A percentile compares a stretch with the other conserved stretches of the same genome.
Conservation (phyloP, 306 rosid species). For the Vachellia pachyceras region DNA sequence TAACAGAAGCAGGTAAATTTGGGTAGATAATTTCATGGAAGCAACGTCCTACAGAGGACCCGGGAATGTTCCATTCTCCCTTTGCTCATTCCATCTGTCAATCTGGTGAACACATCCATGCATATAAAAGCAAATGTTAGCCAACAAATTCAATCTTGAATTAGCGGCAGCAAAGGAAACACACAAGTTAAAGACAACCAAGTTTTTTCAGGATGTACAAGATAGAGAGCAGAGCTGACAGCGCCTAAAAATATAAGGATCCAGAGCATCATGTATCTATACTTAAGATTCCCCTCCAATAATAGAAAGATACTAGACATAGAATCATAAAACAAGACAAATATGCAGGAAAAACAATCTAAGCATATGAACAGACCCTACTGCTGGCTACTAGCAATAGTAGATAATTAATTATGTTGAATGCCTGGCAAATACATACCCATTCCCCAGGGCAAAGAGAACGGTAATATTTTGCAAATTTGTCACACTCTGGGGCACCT, state of each 20-base stretch:
- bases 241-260: neutral
- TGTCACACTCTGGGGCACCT: conserved; percentile 77
- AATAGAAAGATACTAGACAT: neutral
- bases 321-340: neutral
- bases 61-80: conserved; percentile 85
- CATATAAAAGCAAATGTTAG: conserved; percentile 17
- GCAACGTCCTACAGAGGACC: conserved; percentile 70
- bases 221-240: neutral
- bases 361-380: conserved; percentile 1
- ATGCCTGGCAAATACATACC: conserved; percentile 50
- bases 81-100: conserved; percentile 86
- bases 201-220: neutral
- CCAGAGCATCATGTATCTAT: neutral
- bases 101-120: conserved; percentile 47
- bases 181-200: neutral
- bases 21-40: conserved; percentile 20
- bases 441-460: conserved; percentile 88
- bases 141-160: conserved; percentile 3
- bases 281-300: neutral
- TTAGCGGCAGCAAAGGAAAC: neutral
- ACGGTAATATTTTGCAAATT: conserved; percentile 68
- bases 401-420: conserved; percentile 7
- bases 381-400: neutral
- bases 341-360: neutral
- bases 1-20: conserved; percentile 9